phyloP scores from a whole-genome alignment of 768 basidiomycete species.

The Auriscalpium orientale region DNA sequence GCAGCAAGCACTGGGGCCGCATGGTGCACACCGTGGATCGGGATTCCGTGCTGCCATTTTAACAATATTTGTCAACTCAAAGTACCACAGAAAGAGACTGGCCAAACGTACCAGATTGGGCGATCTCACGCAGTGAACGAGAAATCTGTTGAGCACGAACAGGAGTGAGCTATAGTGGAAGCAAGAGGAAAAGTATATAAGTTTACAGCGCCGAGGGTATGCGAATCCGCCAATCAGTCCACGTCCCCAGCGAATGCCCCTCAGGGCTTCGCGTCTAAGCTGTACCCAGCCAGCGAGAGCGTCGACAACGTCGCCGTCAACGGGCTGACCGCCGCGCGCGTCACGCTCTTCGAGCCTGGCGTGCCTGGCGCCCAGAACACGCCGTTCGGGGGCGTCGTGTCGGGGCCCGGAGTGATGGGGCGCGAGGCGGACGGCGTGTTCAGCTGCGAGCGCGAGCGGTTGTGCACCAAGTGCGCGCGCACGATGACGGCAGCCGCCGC shows the following conservation, averaged over 20 bases:
- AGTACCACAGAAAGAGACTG: no score
- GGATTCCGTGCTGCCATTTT: no score
- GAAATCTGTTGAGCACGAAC: no score
- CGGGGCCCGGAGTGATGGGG: slow-evolving; percentile 50
- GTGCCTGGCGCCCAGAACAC: slow-evolving; percentile 11
- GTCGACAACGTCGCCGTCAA: slow-evolving; percentile 10
- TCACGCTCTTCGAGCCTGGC: slow-evolving; percentile 2
- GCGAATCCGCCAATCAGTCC: background rate
- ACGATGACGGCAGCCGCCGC: slow-evolving; percentile 96
- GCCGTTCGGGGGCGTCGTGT: slow-evolving; percentile 12
- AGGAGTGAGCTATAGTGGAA: background rate
- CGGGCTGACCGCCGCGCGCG: slow-evolving; percentile 6
- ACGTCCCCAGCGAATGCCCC: no score
- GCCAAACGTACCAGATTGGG: no score
- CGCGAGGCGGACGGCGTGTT: slow-evolving; percentile 62
- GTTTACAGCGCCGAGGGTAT: background rate
- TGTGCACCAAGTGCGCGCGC: slow-evolving; percentile 87
- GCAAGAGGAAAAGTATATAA: background rate
- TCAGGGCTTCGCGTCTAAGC: slow-evolving; percentile 12
- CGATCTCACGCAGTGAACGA: no score
- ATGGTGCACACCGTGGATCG: no score
- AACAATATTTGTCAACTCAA: no score
- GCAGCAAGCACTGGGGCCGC: no score
- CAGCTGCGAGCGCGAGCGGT: slow-evolving; percentile 73
- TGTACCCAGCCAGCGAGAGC: slow-evolving; percentile 13